Evolutionary conservation across 129 eudicot species (phyloP).

Genomic region (Centaurea solstitialis): DNA sequence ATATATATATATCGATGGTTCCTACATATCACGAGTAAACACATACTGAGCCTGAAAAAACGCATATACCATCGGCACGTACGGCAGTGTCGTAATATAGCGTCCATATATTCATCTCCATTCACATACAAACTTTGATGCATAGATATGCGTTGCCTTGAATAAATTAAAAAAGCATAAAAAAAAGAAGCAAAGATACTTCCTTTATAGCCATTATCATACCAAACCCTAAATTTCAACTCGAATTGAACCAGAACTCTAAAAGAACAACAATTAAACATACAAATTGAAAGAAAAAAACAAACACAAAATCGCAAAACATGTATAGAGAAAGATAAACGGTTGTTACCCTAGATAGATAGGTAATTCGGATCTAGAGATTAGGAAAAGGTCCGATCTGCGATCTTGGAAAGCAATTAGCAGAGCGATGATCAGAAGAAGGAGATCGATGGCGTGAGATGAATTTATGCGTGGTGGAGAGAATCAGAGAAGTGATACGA

Average conservation of each 20-base stretch:
- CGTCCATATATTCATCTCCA: background rate
- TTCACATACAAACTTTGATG: conserved; percentile 10
- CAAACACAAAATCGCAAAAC: background rate
- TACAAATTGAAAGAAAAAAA: background rate
- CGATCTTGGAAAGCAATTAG: conserved; percentile 10
- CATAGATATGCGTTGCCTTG: background rate
- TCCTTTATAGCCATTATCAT: background rate
- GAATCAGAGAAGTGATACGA: conserved; percentile 5
- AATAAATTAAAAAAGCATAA: background rate
- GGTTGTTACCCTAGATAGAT: conserved; percentile 5
- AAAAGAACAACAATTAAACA: background rate
- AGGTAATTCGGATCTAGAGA: conserved; percentile 25
- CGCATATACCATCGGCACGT: background rate
- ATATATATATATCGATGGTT: background rate
- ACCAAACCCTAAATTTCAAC: conserved; percentile 22
- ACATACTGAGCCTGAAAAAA: background rate
- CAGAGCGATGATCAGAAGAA: background rate
- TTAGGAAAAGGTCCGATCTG: conserved; percentile 20
- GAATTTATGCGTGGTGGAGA: conserved; percentile 7
- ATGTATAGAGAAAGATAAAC: background rate
- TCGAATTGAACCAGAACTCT: conserved; percentile 3
- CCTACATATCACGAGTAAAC: background rate
- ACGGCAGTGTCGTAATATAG: conserved; percentile 8
- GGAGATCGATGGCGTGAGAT: conserved; percentile 20
- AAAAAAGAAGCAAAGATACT: background rate